Evolutionary conservation across 805 yeast species (phyloP), one percentile per base, ranked within the genome.

Genomic region (Cyberlindnera suaveolens): DNA sequence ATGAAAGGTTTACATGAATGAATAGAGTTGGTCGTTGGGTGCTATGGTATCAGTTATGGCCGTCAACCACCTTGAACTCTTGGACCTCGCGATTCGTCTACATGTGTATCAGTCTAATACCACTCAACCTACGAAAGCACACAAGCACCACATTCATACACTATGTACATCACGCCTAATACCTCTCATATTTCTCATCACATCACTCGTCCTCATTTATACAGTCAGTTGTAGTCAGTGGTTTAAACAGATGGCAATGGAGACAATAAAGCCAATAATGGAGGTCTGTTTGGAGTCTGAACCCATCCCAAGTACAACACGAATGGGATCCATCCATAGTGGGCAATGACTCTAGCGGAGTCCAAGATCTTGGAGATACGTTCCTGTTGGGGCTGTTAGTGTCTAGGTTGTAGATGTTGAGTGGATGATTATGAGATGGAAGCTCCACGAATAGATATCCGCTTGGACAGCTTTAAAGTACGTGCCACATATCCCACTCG

Each of bases 281-380:
- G 80, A 50, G 97, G 97, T 68, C 84, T 86, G 66, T 83, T 84
- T 44, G 88, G 74, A 50, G 91, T 81, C 54, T 86, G 79, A 45
- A 77, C 65, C 89, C 89, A 84, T 38, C 93, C 99, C 56, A 93
- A 71, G 73, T 93, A 93, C 61, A 93, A 72, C 52, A 93, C 82
- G 62, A 93, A 85, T 44, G 99, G 99, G 58, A 93, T 82, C 87
- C 96, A 93, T 38, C 98, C 97, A 67, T 89, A 93, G 68, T 95
- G 99, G 46, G 91, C 85, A 58, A 84, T 75, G 41, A 87, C 85
- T 63, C 88, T 86, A 51, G 96, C 80, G 56, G 87, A 73, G 56
- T 85, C 95, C 54, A 89, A 70, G 50, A 90, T 70, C 65, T 82
- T 87, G 63, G 82, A 69, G 65, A 93, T 77, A 70, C 98, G 88